phyloP scores from a whole-genome alignment of 306 rosid genomes.

The Spatholobus suberectus region DNA sequence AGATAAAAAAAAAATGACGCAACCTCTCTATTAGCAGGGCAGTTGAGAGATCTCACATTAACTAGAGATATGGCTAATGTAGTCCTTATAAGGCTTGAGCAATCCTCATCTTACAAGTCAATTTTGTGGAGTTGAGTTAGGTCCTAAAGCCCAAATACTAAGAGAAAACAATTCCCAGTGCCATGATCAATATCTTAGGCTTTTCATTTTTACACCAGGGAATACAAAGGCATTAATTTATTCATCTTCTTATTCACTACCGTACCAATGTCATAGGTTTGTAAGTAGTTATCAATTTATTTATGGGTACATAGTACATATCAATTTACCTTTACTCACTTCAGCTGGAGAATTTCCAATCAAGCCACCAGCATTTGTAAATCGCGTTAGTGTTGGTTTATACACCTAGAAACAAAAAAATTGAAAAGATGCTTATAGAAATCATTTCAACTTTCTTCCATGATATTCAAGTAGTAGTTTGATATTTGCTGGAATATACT shows the following conservation, averaged over 20 bases:
- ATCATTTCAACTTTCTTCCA: constrained; percentile 20
- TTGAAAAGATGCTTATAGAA: constrained; percentile 22
- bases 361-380: constrained; percentile 80
- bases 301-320: not conserved
- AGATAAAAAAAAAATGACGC: too few relatives aligned
- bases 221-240: constrained; percentile 22
- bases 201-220: not conserved
- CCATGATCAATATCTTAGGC: constrained; percentile 16
- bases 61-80: not conserved
- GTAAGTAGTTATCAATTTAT: not conserved
- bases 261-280: not conserved
- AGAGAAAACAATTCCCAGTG: constrained; percentile 29
- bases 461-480: constrained; percentile 20
- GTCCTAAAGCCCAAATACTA: not conserved
- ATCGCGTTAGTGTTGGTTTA: constrained; percentile 77
- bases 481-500: not conserved
- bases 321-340: constrained; percentile 77
- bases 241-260: constrained; percentile 20
- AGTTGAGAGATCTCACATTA: too few relatives aligned
- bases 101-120: not conserved
- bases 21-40: too few relatives aligned
- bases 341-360: constrained; percentile 87
- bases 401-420: constrained; percentile 66
- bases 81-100: not conserved
- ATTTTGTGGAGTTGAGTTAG: not conserved